phyloP scores from a whole-genome alignment of 164 flowering plant genomes.

The Aristolochia californica region DNA sequence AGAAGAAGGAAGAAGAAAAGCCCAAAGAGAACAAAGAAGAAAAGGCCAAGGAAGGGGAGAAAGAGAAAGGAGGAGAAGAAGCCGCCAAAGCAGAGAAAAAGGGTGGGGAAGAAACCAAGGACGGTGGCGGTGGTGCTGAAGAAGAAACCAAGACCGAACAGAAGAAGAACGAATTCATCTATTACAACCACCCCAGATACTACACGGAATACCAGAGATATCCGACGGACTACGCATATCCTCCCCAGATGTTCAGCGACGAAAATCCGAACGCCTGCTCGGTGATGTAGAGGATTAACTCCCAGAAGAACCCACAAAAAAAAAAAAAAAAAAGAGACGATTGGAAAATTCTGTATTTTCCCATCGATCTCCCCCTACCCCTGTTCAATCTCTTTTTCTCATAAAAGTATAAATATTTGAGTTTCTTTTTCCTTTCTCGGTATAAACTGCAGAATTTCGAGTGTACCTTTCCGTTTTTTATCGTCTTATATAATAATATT shows the following conservation, averaged over 20 bases:
- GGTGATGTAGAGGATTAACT: slow-evolving; percentile 7
- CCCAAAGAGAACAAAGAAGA: slow-evolving; percentile 14
- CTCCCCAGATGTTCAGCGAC: slow-evolving; percentile 14
- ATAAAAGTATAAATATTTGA: neutral
- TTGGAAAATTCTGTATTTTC: neutral
- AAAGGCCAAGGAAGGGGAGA: slow-evolving; percentile 21
- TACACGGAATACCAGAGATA: too few relatives aligned
- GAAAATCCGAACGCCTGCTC: slow-evolving; percentile 18
- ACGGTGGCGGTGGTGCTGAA: slow-evolving; percentile 5
- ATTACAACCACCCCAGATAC: slow-evolving; percentile 4
- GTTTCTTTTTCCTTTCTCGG: neutral
- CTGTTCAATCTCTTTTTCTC: neutral
- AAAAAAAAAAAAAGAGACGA: neutral
- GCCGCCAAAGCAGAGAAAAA: slow-evolving; percentile 5
- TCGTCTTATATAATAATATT: neutral
- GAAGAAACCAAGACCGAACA: slow-evolving; percentile 3
- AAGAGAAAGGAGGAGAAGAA: slow-evolving; percentile 12
- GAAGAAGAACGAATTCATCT: slow-evolving; percentile 5
- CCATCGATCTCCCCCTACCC: neutral
- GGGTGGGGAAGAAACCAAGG: slow-evolving; percentile 14
- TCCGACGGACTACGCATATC: slow-evolving; percentile 5
- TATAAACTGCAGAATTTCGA: slow-evolving; percentile 6
- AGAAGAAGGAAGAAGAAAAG: slow-evolving; percentile 31
- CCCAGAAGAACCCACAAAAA: neutral
- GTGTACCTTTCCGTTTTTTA: slow-evolving; percentile 2